phyloP scores from a whole-genome alignment of 2,329 filamentous ascomycete genomes.

The Aspergillus tamarii region DNA sequence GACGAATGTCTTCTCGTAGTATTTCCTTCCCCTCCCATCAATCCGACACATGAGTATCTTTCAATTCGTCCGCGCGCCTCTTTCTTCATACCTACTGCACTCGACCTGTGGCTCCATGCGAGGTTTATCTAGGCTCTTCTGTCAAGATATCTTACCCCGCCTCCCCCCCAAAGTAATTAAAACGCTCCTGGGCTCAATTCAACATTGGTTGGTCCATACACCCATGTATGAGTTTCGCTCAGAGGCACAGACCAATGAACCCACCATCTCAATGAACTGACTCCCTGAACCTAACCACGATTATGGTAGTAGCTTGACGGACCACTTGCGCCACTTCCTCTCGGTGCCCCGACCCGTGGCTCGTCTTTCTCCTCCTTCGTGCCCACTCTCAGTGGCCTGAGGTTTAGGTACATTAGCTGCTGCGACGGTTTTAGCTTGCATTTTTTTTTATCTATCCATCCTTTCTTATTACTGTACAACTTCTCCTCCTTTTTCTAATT shows the following conservation, averaged over 20 bases:
- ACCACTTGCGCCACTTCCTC: conserved; percentile 28
- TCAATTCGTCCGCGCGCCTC: background rate
- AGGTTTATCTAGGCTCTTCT: conserved; percentile 20
- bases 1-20: background rate
- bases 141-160: conserved; percentile 20
- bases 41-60: background rate
- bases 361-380: conserved; percentile 23
- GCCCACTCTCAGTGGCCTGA: conserved; percentile 22
- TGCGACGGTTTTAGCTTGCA: conserved; percentile 20
- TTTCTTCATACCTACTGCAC: conserved; percentile 13
- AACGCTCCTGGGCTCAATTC: background rate
- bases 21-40: background rate
- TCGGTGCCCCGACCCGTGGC: conserved; percentile 30
- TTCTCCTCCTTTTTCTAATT: conserved; percentile 14
- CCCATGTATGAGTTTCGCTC: conserved; percentile 1
- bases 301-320: conserved; percentile 14
- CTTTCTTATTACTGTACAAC: conserved; percentile 8
- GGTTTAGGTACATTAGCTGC: conserved; percentile 21
- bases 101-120: conserved; percentile 16
- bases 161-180: conserved; percentile 7
- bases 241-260: background rate
- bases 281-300: conserved; percentile 10
- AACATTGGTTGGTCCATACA: conserved; percentile 8
- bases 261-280: conserved; percentile 4
- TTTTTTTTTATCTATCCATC: conserved; percentile 11